Evolutionary conservation across 345 rosid genomes (phyloP), one percentile per base, ranked within the genome.

Genomic region (Gossypium arboreum): DNA sequence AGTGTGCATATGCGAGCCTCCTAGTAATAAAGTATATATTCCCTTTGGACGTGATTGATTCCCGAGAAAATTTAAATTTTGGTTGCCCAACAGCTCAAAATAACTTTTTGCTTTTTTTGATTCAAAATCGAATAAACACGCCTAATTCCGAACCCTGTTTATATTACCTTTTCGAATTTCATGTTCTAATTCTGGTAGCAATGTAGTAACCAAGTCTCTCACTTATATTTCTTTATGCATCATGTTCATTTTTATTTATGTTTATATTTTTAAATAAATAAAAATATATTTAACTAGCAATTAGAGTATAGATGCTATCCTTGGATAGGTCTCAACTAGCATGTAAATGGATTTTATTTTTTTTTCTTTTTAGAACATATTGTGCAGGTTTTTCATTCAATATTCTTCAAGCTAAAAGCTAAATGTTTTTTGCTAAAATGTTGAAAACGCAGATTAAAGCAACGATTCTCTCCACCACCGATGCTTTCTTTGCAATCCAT

Each of bases 361-460:
- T 34, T 34, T 34, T 34, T 4, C 39, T 34, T 34, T 1, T 5
- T 34, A 5, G 6, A 5, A 6, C 41, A 34, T 34, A 34, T 34
- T 34, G 41, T 34, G 41, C 41, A 34, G 41, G 41, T 34, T 34
- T 34, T 34, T 4, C 41, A 34, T 34, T 34, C 41, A 5, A 34
- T 51, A 48, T 12, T 51, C 55, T 15, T 51, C 17, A 13, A 2
- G 8, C 34, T 11, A 29, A 61, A 12, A 6, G 20, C 8, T 29
- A 6, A 12, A 12, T 59, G 2, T 62, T 29, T 12, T 12, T 18
- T 22, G 34, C n/a, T 66, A 44, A 18, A 43, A 18, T 3, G 2
- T 47, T 68, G 71, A 47, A 47, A 11, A n/a, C 72, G 43, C 12
- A 7, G 2, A 68, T 24, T 68, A 68, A 68, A 68, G 72, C 71